phyloP scores from a whole-genome alignment of 202 grass and related monocot species.

The Cymbopogon flexuosus region DNA sequence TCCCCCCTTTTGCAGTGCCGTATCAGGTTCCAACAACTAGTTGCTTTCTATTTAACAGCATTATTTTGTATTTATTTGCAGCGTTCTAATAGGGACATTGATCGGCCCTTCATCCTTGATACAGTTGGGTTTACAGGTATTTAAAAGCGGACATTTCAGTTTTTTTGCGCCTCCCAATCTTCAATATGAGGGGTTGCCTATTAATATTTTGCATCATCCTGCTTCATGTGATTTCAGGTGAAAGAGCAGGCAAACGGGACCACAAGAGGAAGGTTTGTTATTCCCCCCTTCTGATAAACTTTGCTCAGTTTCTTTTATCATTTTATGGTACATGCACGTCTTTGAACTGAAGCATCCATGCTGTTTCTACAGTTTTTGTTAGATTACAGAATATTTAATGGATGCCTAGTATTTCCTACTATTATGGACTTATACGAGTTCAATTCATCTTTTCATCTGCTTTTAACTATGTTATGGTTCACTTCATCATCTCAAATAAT shows the following conservation, averaged over 20 bases:
- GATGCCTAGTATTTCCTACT: not conserved
- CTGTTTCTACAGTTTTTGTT: not conserved
- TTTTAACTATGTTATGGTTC: not conserved
- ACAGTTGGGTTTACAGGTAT: constrained; percentile 72
- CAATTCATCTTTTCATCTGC: not conserved
- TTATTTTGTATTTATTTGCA: constrained; percentile 40
- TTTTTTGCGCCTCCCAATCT: not conserved
- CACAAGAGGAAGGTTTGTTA: constrained; percentile 88
- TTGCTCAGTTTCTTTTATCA: not conserved
- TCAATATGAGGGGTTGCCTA: not conserved
- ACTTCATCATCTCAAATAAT: not conserved
- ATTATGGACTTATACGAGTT: not conserved
- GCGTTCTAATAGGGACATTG: constrained; percentile 80
- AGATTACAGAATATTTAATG: not conserved
- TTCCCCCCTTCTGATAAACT: not conserved
- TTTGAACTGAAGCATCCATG: not conserved
- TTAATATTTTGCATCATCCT: constrained; percentile 21
- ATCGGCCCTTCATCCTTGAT: constrained; percentile 62
- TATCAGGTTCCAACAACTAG: not conserved
- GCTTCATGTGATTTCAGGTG: constrained; percentile 57
- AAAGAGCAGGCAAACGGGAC: constrained; percentile 73
- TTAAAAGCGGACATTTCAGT: constrained; percentile 10
- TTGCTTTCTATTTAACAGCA: constrained; percentile 29
- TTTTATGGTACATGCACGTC: not conserved
- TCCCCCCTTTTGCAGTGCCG: not conserved